phyloP scores from a whole-genome alignment of 352 stramenopile genomes.

The Thalassiosira sp. region DNA sequence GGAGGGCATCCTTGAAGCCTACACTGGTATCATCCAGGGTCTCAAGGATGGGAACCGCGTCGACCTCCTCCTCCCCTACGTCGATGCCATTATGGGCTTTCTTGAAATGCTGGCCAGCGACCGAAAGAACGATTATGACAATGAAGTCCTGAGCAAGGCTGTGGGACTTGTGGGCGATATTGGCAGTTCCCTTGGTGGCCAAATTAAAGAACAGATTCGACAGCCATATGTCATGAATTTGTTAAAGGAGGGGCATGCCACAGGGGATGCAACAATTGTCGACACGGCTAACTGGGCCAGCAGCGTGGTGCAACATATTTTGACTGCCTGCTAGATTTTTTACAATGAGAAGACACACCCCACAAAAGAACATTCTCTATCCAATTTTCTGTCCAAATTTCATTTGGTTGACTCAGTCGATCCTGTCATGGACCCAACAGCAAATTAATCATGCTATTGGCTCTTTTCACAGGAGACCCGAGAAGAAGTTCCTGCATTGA shows the following conservation, averaged over 20 bases:
- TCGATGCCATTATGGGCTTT: constrained; percentile 88
- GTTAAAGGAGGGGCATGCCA: constrained; percentile 59
- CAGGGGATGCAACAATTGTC: constrained; percentile 55
- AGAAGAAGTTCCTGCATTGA: constrained; percentile 5
- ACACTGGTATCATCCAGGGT: constrained; percentile 95
- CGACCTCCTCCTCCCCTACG: constrained; percentile 85
- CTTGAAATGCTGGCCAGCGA: constrained; percentile 87
- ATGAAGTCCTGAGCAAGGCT: constrained; percentile 90
- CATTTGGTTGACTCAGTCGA: constrained; percentile 3
- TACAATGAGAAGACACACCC: neutral
- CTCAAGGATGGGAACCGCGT: constrained; percentile 89
- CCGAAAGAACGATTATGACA: constrained; percentile 82
- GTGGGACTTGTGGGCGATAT: constrained; percentile 83
- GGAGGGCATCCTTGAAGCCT: constrained; percentile 94
- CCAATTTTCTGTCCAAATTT: neutral
- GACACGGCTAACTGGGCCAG: constrained; percentile 62
- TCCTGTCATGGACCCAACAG: constrained; percentile 36
- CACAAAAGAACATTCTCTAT: neutral
- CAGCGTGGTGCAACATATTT: constrained; percentile 43
- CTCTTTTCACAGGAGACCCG: constrained; percentile 24
- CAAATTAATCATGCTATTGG: constrained; percentile 24
- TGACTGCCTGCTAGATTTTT: constrained; percentile 22
- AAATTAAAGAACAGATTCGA: constrained; percentile 64
- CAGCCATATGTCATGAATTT: constrained; percentile 69
- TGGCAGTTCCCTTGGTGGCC: constrained; percentile 50